Base-by-base conservation (phyloP, 768 basidiomycete genomes). In the Lactarius quietus region DNA sequence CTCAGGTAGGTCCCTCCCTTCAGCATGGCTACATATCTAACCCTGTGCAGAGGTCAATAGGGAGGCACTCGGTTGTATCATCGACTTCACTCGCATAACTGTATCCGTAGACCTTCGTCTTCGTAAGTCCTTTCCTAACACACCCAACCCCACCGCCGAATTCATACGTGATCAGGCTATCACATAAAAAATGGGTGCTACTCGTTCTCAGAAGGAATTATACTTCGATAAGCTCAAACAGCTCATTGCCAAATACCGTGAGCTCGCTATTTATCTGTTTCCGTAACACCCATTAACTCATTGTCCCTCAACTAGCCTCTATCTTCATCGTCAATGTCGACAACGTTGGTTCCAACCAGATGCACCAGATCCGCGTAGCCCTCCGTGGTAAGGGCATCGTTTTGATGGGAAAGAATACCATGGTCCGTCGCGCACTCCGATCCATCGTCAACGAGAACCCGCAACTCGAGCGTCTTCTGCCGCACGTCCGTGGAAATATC, bases 361-460 rank as follows among this genome's bases (percentile, higher is more conserved):
- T 98, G 90, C 95, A 97, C 75, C 94, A 96, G 78, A 95, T 96
- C 70, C 94, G 92, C 83, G 90, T 88, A 61, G 83, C 95, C 58
- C 93, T 99, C 78, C 93, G 97, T 73, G 94, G 95, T 74, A 94
- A 92, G 78, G 97, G 93, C 82, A 81, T 95, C 66, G 95, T 99
- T 70, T 80, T 99, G 73, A 99, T 99, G 97, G 97, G 97, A 76
- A 99, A 99, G 83, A 99, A 99, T 88, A 99, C 97, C 76, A 98
- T 98, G 96, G 95, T 99, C 73, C 93, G 97, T 82, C 93, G 97
- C 73, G 97, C 95, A 67, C 85, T 99, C 68, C 94, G 97, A 69
- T 83, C 88, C 73, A 87, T 98, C 79, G 87, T 98, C 74, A 67
- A 84, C 70, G 97, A 98, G 73, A 83, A 80, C 83, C 97, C 96